phyloP scores from a whole-genome alignment of 306 rosid species.

The Erythrophleum fordii region DNA sequence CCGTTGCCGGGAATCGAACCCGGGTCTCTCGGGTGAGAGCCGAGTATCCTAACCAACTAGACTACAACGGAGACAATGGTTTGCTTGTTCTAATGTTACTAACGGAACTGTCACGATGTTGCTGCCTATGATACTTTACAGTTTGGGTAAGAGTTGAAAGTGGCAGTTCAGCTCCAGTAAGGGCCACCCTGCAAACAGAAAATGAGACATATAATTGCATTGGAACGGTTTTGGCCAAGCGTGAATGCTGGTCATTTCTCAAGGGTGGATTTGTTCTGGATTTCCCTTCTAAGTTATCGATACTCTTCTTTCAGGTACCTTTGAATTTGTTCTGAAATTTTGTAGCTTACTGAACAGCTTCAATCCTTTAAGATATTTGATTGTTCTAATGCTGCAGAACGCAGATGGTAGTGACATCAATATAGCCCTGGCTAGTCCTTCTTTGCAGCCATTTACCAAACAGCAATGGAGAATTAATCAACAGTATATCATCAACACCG shows the following conservation, averaged over 20 bases:
- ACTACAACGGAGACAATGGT: constrained; percentile 59
- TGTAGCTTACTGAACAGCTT: background rate
- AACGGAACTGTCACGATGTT: background rate
- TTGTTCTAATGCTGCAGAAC: constrained; percentile 44
- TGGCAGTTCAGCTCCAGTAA: constrained; percentile 56
- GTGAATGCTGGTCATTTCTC: constrained; percentile 92
- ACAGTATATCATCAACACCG: constrained; percentile 68
- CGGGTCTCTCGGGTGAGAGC: constrained; percentile 56
- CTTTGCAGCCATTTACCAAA: constrained; percentile 76
- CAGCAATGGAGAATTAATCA: constrained; percentile 78
- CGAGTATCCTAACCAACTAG: constrained; percentile 50
- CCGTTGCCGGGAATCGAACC: constrained; percentile 53
- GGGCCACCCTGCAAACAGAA: constrained; percentile 62
- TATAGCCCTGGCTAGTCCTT: constrained; percentile 60
- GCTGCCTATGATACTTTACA: constrained; percentile 17
- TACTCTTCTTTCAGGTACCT: constrained; percentile 63
- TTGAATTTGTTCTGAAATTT: background rate
- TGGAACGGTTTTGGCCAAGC: constrained; percentile 76
- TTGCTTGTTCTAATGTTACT: background rate
- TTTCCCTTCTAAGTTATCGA: constrained; percentile 51
- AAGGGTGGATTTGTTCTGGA: constrained; percentile 84
- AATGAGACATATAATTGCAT: constrained; percentile 53
- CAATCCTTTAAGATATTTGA: background rate
- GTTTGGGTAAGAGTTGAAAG: constrained; percentile 75
- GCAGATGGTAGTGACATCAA: constrained; percentile 45